Evolutionary conservation across 2,329 filamentous ascomycete species (phyloP).

Genomic region (Trichoderma lentiforme): DNA sequence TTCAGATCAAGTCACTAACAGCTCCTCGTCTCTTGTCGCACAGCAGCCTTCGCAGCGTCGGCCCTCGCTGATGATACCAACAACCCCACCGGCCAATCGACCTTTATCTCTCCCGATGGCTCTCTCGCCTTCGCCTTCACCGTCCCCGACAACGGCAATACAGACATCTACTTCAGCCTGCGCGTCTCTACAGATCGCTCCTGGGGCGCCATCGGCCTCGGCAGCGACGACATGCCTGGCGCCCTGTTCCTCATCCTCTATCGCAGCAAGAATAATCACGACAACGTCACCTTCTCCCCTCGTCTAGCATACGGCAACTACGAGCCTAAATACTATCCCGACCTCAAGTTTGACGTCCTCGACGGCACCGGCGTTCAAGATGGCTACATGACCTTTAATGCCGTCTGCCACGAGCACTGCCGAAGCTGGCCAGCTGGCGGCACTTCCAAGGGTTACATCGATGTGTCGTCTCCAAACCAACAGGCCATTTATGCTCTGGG

Average conservation of each 20-base stretch:
- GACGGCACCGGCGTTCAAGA: slow-evolving; percentile 46
- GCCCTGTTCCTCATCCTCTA: slow-evolving; percentile 56
- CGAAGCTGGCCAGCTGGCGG: slow-evolving; percentile 43
- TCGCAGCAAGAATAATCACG: slow-evolving; percentile 39
- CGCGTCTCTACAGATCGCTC: slow-evolving; percentile 43
- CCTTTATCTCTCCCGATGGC: slow-evolving; percentile 43
- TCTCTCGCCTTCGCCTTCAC: slow-evolving; percentile 49
- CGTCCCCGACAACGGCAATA: slow-evolving; percentile 43
- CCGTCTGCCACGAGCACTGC: slow-evolving; percentile 49
- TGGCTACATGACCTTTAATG: slow-evolving; percentile 48
- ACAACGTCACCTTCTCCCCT: slow-evolving; percentile 55
- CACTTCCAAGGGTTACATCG: slow-evolving; percentile 41
- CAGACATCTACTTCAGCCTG: slow-evolving; percentile 54
- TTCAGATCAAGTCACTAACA: neutral
- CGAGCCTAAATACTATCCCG: slow-evolving; percentile 48
- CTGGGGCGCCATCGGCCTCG: slow-evolving; percentile 56
- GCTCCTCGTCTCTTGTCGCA: neutral
- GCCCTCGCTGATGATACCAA: slow-evolving; percentile 28
- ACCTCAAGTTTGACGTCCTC: slow-evolving; percentile 44
- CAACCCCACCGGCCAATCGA: slow-evolving; percentile 36
- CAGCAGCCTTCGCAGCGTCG: slow-evolving; percentile 25
- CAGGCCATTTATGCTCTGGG: slow-evolving; percentile 57
- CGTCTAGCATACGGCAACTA: slow-evolving; percentile 48
- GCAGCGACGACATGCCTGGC: slow-evolving; percentile 48
- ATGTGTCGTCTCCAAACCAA: slow-evolving; percentile 46